phyloP scores from a whole-genome alignment of 768 basidiomycete species.

The Lactarius trivialis region DNA sequence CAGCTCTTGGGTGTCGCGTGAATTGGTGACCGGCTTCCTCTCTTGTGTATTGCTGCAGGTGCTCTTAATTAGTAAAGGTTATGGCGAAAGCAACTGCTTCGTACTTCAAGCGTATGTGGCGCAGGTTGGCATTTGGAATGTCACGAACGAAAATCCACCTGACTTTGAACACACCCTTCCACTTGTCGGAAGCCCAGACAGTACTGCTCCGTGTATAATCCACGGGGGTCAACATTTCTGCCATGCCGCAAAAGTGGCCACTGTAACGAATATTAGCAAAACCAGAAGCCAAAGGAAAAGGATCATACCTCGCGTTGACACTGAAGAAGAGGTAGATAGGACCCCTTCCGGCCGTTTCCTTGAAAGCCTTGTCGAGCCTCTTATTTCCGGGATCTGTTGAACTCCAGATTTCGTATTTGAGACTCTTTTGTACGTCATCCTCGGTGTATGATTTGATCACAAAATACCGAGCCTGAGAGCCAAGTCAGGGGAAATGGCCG shows the following conservation, averaged over 20 bases:
- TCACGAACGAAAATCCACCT: constrained; percentile 97
- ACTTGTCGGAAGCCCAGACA: constrained; percentile 99
- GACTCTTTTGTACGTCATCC: constrained; percentile 97
- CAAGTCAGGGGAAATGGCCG: constrained; percentile 12
- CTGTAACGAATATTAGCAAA: constrained; percentile 32
- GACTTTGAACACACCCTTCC: constrained; percentile 99
- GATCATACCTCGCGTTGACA: constrained; percentile 77
- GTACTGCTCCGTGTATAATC: constrained; percentile 93
- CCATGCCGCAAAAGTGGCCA: constrained; percentile 98
- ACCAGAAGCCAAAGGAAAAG: not conserved
- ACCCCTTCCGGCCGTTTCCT: constrained; percentile 84
- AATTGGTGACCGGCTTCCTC: constrained; percentile 97
- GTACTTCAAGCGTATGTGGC: constrained; percentile 85
- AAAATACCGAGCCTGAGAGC: constrained; percentile 75
- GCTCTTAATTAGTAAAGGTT: constrained; percentile 15
- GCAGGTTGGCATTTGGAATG: constrained; percentile 81
- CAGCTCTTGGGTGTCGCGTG: constrained; percentile 94
- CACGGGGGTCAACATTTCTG: constrained; percentile 94
- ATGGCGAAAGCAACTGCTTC: constrained; percentile 20
- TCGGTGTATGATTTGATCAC: constrained; percentile 99
- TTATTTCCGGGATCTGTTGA: constrained; percentile 97
- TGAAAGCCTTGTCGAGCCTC: constrained; percentile 94
- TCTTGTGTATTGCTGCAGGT: constrained; percentile 87
- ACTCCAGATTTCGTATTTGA: constrained; percentile 97
- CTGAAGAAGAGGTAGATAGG: constrained; percentile 99